phyloP scores from a whole-genome alignment of 495 filamentous ascomycete species.

The Lasiosphaeria hispida region DNA sequence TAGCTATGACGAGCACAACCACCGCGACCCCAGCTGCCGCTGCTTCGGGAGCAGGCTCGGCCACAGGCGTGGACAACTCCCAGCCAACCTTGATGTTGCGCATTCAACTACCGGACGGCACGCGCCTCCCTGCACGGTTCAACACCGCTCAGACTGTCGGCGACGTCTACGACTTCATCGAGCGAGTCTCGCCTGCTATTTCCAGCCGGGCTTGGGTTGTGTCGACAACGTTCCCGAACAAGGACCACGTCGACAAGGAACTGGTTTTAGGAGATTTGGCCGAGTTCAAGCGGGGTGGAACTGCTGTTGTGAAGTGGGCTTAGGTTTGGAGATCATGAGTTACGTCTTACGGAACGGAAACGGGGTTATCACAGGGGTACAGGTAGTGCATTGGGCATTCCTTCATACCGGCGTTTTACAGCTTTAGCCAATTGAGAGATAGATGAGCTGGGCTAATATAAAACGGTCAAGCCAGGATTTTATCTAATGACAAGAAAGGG shows the following conservation, averaged over 20 bases:
- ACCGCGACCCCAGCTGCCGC: slow-evolving; percentile 37
- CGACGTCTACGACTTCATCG: slow-evolving; percentile 85
- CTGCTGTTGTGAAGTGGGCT: slow-evolving; percentile 86
- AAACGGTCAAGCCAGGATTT: no score
- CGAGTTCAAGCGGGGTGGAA: slow-evolving; percentile 78
- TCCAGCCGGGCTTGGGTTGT: slow-evolving; percentile 68
- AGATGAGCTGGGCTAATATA: no score
- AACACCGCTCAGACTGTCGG: slow-evolving; percentile 89
- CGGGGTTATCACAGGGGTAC: no score
- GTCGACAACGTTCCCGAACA: slow-evolving; percentile 95
- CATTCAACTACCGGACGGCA: slow-evolving; percentile 87
- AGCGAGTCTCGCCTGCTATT: slow-evolving; percentile 59
- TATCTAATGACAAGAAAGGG: not conserved
- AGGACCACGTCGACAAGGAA: slow-evolving; percentile 76
- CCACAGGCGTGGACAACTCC: slow-evolving; percentile 64
- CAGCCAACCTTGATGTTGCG: slow-evolving; percentile 77
- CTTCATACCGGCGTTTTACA: no score
- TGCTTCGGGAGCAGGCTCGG: slow-evolving; percentile 35
- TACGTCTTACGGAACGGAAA: not conserved
- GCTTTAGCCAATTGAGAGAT: no score
- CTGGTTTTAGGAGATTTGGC: slow-evolving; percentile 70
- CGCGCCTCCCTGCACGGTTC: slow-evolving; percentile 80
- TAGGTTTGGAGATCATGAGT: slow-evolving; percentile 30
- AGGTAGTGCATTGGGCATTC: no score
- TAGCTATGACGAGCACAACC: slow-evolving; percentile 38